phyloP scores from a whole-genome alignment of 2,329 filamentous ascomycete genomes.

The Sclerotinia glacialis region DNA sequence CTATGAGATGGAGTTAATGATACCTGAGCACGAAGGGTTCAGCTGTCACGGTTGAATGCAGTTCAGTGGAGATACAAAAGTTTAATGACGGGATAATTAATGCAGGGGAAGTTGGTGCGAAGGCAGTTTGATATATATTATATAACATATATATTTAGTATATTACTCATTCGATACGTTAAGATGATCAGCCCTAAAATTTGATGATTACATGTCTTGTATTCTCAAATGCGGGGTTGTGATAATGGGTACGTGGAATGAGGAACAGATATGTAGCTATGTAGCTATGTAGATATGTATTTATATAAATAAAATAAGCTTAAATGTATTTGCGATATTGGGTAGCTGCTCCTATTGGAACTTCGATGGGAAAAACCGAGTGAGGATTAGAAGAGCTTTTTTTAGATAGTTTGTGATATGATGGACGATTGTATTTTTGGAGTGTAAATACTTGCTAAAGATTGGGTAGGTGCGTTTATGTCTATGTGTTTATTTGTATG shows the following conservation, averaged over 20 bases:
- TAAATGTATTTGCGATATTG: no score
- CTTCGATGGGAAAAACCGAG: not conserved
- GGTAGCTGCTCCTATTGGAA: not conserved
- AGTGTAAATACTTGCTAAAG: not conserved
- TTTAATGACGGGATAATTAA: constrained; percentile 1
- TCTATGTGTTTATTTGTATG: not conserved
- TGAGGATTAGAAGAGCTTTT: not conserved
- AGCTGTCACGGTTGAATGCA: constrained; percentile 9
- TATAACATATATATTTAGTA: not conserved
- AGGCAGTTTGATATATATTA: not conserved
- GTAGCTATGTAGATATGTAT: not conserved
- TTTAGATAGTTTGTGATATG: not conserved
- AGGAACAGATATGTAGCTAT: not conserved
- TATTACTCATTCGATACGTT: not conserved
- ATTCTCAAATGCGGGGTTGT: not conserved
- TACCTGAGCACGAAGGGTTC: constrained; percentile 22
- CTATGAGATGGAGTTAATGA: constrained; percentile 10
- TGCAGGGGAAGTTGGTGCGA: not conserved
- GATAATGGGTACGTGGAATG: not conserved
- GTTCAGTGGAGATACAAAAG: not conserved
- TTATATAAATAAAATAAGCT: not conserved
- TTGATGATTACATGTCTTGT: not conserved
- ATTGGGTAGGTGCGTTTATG: no score
- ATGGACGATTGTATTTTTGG: not conserved
- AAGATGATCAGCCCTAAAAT: not conserved